phyloP scores from a whole-genome alignment of 2,329 filamentous ascomycete species.

The Colletotrichum tanaceti region DNA sequence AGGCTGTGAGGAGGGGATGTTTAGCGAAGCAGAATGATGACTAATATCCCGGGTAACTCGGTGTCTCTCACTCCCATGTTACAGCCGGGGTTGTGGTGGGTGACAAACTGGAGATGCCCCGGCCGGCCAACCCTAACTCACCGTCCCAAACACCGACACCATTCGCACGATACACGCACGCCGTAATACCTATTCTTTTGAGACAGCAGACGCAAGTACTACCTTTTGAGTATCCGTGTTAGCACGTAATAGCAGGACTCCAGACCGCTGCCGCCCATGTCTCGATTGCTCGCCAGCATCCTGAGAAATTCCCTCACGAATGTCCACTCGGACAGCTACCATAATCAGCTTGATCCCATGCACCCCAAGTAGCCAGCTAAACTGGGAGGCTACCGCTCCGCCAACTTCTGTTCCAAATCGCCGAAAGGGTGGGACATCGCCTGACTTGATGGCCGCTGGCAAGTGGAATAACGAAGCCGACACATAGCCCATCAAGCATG shows the following conservation, averaged over 20 bases:
- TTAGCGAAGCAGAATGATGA: no score
- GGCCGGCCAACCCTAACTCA: conserved; percentile 32
- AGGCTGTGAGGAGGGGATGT: no score
- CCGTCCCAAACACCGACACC: conserved; percentile 24
- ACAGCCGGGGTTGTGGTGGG: conserved; percentile 5
- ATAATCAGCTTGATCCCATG: conserved; percentile 37
- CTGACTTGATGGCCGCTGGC: conserved; percentile 17
- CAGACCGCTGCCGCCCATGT: conserved; percentile 29
- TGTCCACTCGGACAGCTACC: conserved; percentile 36
- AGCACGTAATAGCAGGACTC: not conserved
- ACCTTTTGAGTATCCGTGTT: not conserved
- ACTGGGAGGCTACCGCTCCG: conserved; percentile 24
- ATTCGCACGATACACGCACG: not conserved
- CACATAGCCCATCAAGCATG: conserved; percentile 30
- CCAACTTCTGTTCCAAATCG: conserved; percentile 34
- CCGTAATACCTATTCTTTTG: not conserved
- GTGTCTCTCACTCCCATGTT: no score
- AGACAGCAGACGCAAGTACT: not conserved
- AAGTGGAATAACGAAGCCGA: not conserved
- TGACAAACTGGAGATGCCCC: conserved; percentile 18
- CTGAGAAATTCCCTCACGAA: conserved; percentile 41
- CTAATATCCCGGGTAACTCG: no score
- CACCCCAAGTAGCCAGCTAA: conserved; percentile 29
- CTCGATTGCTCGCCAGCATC: conserved; percentile 20
- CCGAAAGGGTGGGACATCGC: conserved; percentile 19